Base-by-base conservation (phyloP, 2,329 filamentous ascomycete genomes). In the Boeremia lycopersici region DNA sequence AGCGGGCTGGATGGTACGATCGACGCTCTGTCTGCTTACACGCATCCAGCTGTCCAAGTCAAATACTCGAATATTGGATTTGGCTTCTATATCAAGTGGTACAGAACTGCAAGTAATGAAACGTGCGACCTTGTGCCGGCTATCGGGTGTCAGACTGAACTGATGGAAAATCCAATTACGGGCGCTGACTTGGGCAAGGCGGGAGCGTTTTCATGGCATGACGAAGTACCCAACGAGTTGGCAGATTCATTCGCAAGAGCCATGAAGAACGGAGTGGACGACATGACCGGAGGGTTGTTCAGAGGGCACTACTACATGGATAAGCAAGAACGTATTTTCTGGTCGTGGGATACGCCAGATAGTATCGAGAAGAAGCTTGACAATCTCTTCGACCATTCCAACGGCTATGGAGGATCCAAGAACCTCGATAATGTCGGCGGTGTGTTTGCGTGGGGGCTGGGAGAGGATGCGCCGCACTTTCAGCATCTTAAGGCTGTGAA, bases 361-460 rank as follows among this genome's bases (percentile, higher is more conserved):
- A 79, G 85, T 11, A 86, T 92, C 44, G 61, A 70, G 12, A 76
- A 77, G 52, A 92, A 92, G 75, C 84, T 90, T 51, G 74, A 79
- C 3, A 13, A 81, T 4, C 79, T 91, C 26, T 78, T 89, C 3
- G 17, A 31, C 5, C 15, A 17, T 17, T 43, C 31, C 13, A 9
- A 31, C 19, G 26, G 28, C 15, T n/a, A 31, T 11, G 28, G 3
- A 5, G 23, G 5, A 9, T 15, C 7, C 4, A 42, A 13, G 8
- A 4, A 42, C 7, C 10, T 36, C 26, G 11, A 29, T 3, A 72
- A 76, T 1, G 70, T 91, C 0, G 88, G 89, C 1, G 89, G 89
- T 15, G 84, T 89, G 4, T 90, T 91, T 80, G 88, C 88, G 0
- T 91, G 88, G 89, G 87, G 86, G 11, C 66, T 91, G 52, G 89